Base-by-base conservation (phyloP, 2,329 filamentous ascomycete genomes). In the Colletotrichum melonis region DNA sequence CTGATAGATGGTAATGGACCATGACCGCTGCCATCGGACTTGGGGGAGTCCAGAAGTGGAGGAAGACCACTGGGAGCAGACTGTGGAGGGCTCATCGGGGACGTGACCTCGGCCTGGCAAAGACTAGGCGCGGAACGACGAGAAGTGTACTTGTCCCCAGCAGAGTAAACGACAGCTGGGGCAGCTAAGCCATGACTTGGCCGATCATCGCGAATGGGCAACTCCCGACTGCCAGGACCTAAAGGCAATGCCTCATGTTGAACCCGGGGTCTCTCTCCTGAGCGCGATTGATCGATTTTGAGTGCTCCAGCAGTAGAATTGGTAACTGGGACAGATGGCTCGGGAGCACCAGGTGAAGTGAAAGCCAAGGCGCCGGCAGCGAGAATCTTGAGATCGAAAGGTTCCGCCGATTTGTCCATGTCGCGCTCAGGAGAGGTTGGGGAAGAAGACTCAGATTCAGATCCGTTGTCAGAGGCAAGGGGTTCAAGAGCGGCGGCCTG, bases 401-500 rank as follows among this genome's bases (percentile, higher is more conserved):
- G 60, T 30, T 65, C 68, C 16, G 64, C 59, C 22, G 55, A 54
- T 16, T 66, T 58, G 28, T 24, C 42, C 63, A 66, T 72, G 22
- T 73, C 69, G 58, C 68, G 72, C 24, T 54, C 69, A 26, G 74
- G 66, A 24, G 68, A 72, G 4, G 73, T 66, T 19, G 74, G 72
- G 22, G 70, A 72, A 28, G 74, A 74, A 8, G 67, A 72, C 30
- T 75, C 69, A 16, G 73, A 73, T 32, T 67, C 72, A 16, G 74
- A 73, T 9, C 64, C 68, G 60, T 67, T 46, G 26, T 74, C 67
- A 70, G 75, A 80, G 26, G 87, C 85, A 60, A 93, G 84, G 26
- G 89, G 86, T 75, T 86, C 80, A 74, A 84, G 83, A 75, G 87
- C 88, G 70, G 90, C 92, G 78, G 83, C 80, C 76, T 83, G 84